These are phyloP conservation scores for Plenodomus tracheiphilus DNA, from an alignment of 2,329 filamentous ascomycete genomes.

Conservation along the genomic window DNA sequence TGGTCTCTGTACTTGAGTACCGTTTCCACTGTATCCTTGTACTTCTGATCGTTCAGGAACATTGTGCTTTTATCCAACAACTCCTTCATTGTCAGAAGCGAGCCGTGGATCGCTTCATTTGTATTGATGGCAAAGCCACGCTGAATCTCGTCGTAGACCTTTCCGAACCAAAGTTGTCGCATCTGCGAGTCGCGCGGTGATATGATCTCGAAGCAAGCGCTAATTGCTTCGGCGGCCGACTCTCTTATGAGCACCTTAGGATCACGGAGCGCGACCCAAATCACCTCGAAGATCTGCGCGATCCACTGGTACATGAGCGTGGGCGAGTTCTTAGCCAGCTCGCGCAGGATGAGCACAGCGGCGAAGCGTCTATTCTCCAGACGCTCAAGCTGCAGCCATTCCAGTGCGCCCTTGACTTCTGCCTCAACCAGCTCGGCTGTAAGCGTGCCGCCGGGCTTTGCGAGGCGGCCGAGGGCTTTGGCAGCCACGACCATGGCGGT, in stretches of 20 bases:
- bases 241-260: conserved; percentile 88
- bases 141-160: conserved; percentile 85
- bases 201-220: conserved; percentile 94
- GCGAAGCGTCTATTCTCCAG: conserved; percentile 93
- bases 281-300: conserved; percentile 90
- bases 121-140: conserved; percentile 75
- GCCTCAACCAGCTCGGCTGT: conserved; percentile 96
- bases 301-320: conserved; percentile 96
- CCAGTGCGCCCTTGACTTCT: conserved; percentile 92
- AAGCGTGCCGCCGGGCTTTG: conserved; percentile 87
- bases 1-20: conserved; percentile 93
- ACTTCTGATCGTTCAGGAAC: conserved; percentile 94
- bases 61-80: conserved; percentile 93
- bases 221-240: conserved; percentile 89
- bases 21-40: conserved; percentile 89
- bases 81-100: conserved; percentile 88
- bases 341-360: conserved; percentile 85
- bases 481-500: conserved; percentile 89
- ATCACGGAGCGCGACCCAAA: conserved; percentile 93
- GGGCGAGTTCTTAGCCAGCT: conserved; percentile 88
- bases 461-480: conserved; percentile 84
- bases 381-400: conserved; percentile 94
- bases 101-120: conserved; percentile 90
- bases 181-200: conserved; percentile 87
- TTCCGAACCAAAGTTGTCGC: conserved; percentile 84